Base-by-base conservation (phyloP, 2,329 filamentous ascomycete species). In the Boeremia lycopersici region DNA sequence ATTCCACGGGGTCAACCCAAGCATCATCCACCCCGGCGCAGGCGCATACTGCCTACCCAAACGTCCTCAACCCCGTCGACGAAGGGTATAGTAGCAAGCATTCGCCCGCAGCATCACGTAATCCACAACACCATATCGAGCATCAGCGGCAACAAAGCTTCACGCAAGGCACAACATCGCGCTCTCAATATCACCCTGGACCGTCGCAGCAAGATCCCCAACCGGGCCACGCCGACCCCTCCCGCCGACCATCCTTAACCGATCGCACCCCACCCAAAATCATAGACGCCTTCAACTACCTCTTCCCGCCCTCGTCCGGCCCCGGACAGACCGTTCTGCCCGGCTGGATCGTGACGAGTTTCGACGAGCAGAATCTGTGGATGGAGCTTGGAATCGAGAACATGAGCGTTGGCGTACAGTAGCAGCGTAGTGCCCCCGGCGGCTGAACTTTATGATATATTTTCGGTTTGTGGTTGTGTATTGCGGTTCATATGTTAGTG, bases 311-410 rank as follows among this genome's bases (percentile, higher is more conserved):
- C 8, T 42, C 41, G 1, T 36, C 42, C 17, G 42, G 23, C 2
- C 33, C 11, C 2, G 38, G 44, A 4, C 40, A 48, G 25, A 7
- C 36, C 19, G 15, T 56, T 1, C 39, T 60, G 13, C 49, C 59
- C 11, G 55, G 57, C 10, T 41, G 57, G 8, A 58, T 65, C 12
- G 30, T 62, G 13, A 62, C 61, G 19, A 58, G 30, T 5, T 65
- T 61, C 40, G 62, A 65, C 45, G 56, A 65, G 39, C 40, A 57
- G 3, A 57, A 60, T 47, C 45, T 60, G 10, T 48, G 63, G 13
- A 9, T 29, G 3, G 40, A 34, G 2, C 13, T 23, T 19, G 40
- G 35, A 6, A 26, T 39, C 9, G 13, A 9, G 11, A 6, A 29
- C n/a, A n/a, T 8, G n/a, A 46, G 25, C 29, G 19, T 13, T 41